Conservation (phyloP, 495 filamentous ascomycete genomes). For the Annulohypoxylon bovei region DNA sequence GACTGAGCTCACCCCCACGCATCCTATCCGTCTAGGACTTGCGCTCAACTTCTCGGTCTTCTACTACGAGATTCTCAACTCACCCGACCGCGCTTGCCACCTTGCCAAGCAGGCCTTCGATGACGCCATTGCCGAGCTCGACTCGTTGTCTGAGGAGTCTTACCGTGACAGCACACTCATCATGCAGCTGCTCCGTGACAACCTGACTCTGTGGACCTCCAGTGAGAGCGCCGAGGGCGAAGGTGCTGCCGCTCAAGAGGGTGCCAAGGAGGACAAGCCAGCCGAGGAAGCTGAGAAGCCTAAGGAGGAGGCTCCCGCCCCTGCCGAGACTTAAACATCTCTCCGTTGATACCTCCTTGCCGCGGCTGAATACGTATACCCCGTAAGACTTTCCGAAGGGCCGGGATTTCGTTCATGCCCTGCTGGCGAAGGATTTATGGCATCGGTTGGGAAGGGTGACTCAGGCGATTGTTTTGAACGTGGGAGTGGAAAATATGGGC, state of each 20-base stretch:
- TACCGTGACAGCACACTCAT: slow-evolving; percentile 99
- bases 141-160: slow-evolving; percentile 97
- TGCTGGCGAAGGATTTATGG: slow-evolving; percentile 43
- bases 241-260: slow-evolving; percentile 69
- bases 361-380: slow-evolving; percentile 46
- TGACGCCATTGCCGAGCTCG: slow-evolving; percentile 98
- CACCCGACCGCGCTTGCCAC: slow-evolving; percentile 97
- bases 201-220: slow-evolving; percentile 99
- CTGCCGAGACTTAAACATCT: slow-evolving; percentile 49
- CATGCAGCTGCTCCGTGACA: slow-evolving; percentile 99
- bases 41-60: slow-evolving; percentile 99
- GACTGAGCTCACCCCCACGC: slow-evolving; percentile 96
- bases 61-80: slow-evolving; percentile 99
- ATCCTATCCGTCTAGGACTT: slow-evolving; percentile 97
- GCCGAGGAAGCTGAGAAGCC: slow-evolving; percentile 63
- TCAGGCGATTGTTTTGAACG: slow-evolving; percentile 44
- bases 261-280: slow-evolving; percentile 64
- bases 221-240: slow-evolving; percentile 90
- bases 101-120: slow-evolving; percentile 99
- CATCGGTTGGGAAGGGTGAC: slow-evolving; percentile 41
- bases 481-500: slow-evolving; percentile 44
- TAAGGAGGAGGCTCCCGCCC: slow-evolving; percentile 60
- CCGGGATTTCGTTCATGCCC: slow-evolving; percentile 46
- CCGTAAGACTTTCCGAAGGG: slow-evolving; percentile 37
- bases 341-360: slow-evolving; percentile 39